Base-by-base conservation (phyloP, 176 grass and related monocot genomes). In the Coix lacrymajobi region DNA sequence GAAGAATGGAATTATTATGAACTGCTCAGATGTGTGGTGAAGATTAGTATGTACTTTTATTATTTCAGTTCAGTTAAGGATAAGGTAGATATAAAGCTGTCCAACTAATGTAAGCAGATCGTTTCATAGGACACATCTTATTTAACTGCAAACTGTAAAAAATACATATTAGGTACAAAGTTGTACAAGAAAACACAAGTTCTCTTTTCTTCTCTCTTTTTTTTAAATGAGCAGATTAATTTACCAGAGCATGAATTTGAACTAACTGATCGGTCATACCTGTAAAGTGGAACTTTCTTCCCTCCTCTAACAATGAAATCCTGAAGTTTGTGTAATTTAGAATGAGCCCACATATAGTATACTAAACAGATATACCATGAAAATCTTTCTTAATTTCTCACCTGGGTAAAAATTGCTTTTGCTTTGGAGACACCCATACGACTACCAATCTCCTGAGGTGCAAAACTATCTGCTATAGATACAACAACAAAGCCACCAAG, bases 391-490 rank as follows among this genome's bases (percentile, higher is more conserved):
- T 29, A 36, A 62, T 12, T 22, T 68, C 81, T 83, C 46, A 93
- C 96, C 87, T 98, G 96, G 36, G 96, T 98, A 85, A 95, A 95
- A 86, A 95, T 93, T 79, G 88, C 96, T 69, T 87, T 93, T 65
- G 92, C 96, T 78, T 88, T 91, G 69, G 92, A 85, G 6, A 90
- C 82, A 72, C 67, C 75, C 88, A 98, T 91, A 40, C 96, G 88
- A 78, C 68, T 86, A 60, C 75, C 82, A 75, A 98, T 93, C 86
- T 98, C 96, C 30, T 87, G 88, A 56, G 92, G 78, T 43, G 88
- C 83, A 77, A 98, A 95, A 82, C 96, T 98, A 79, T 98, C 96
- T 76, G 96, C 91, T 90, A 98, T 98, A 45, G 90, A 95, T 51
- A 98, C 96, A 79, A 98, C 96, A 91, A 93, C 82, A 80, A 85